Percentiles rank a stretch among this genome's conserved stretches.
phyloP scores from a whole-genome alignment of 192 early-diverging fungal species.

The Dispira simplex region DNA sequence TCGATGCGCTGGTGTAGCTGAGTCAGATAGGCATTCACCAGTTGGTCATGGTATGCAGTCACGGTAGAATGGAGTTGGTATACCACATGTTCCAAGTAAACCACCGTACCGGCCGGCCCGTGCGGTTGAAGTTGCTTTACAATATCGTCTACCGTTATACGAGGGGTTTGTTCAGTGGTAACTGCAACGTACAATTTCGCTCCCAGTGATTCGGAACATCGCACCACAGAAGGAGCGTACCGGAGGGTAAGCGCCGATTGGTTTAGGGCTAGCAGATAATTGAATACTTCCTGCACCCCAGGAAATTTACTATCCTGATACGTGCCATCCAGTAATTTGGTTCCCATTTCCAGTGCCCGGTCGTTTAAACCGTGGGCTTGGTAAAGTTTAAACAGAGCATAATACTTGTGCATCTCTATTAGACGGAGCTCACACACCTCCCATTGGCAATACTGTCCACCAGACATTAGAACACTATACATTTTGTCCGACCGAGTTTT shows the following conservation, averaged over 20 bases:
- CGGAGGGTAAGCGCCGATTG: neutral
- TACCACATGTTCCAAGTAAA: conserved; percentile 2
- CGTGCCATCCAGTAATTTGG: neutral
- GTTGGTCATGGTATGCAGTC: neutral
- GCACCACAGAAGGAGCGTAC: neutral
- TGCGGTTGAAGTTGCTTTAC: neutral
- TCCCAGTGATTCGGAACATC: conserved; percentile 1
- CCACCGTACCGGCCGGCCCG: neutral
- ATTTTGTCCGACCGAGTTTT: neutral
- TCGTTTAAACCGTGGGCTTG: neutral
- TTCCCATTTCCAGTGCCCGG: neutral
- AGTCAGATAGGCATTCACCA: neutral
- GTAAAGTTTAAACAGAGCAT: neutral
- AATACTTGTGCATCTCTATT: neutral
- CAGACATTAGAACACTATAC: neutral
- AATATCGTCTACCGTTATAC: neutral
- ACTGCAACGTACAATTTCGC: neutral
- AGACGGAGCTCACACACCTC: neutral
- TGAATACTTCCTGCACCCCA: conserved; percentile 1
- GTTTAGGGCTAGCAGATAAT: neutral
- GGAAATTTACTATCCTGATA: neutral
- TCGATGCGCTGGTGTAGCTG: neutral
- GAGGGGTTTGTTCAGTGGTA: neutral
- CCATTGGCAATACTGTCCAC: neutral
- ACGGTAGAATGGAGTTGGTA: neutral